phyloP scores from a whole-genome alignment of 2,329 filamentous ascomycete species.

The Thyridium curvatum region DNA sequence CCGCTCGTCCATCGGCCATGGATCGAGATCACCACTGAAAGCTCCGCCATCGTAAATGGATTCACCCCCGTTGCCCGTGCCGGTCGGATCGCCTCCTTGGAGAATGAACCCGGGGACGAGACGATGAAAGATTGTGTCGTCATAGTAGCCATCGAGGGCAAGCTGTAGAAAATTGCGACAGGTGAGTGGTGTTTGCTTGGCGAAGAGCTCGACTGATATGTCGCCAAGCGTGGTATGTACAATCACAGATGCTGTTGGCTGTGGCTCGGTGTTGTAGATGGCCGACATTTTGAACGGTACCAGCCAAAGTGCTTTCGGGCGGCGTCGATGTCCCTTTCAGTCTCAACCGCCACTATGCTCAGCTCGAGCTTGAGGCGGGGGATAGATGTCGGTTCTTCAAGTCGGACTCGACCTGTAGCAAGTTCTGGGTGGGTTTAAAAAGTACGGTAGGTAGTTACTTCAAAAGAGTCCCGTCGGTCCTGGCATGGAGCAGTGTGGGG shows the following conservation, averaged over 20 bases:
- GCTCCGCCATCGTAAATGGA: constrained; percentile 85
- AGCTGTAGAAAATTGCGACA: constrained; percentile 95
- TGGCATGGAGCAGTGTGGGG: no score
- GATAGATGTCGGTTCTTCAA: no score
- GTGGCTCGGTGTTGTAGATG: constrained; percentile 90
- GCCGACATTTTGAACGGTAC: constrained; percentile 59
- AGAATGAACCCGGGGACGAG: constrained; percentile 87
- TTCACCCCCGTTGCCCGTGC: constrained; percentile 85
- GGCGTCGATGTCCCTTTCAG: no score
- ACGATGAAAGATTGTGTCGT: constrained; percentile 88
- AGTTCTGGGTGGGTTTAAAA: no score
- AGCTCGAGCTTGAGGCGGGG: background rate
- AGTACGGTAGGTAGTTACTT: no score
- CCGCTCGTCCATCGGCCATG: constrained; percentile 62
- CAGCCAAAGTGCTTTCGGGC: no score
- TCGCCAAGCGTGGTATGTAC: constrained; percentile 88
- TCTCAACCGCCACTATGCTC: no score
- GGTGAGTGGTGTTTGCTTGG: constrained; percentile 85
- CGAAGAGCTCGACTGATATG: constrained; percentile 87
- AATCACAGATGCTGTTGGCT: constrained; percentile 86
- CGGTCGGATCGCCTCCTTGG: constrained; percentile 91
- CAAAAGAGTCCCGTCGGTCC: no score
- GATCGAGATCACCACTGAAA: constrained; percentile 65
- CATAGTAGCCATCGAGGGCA: constrained; percentile 92
- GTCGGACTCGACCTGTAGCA: no score